Conservation (phyloP, 1,284 basidiomycete species). For the Meira miltonrushii region DNA sequence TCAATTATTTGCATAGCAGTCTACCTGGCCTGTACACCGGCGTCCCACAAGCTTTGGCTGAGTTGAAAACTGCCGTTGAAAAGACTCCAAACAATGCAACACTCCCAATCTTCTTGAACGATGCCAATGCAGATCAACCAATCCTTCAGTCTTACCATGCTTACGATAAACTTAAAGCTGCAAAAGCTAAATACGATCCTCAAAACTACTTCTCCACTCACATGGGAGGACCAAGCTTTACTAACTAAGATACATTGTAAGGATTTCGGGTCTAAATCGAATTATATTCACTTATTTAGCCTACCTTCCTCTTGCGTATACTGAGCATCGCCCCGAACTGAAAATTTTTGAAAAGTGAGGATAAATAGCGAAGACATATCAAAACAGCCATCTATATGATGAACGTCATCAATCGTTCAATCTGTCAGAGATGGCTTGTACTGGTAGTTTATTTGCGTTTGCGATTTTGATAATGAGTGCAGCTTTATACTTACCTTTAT, state of each 20-base stretch:
- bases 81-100: slow-evolving; percentile 10
- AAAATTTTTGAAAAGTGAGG: too few relatives aligned
- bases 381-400: too few relatives aligned
- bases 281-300: too few relatives aligned
- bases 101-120: slow-evolving; percentile 33
- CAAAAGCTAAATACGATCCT: slow-evolving; percentile 24
- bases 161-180: slow-evolving; percentile 17
- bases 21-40: slow-evolving; percentile 7
- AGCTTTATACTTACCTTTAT: too few relatives aligned
- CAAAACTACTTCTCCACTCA: slow-evolving; percentile 1
- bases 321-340: too few relatives aligned
- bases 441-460: too few relatives aligned
- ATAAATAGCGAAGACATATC: too few relatives aligned
- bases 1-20: slow-evolving; percentile 12
- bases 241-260: not conserved
- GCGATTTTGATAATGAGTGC: too few relatives aligned
- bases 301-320: too few relatives aligned
- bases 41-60: slow-evolving; percentile 6
- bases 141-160: slow-evolving; percentile 22
- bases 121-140: slow-evolving; percentile 21
- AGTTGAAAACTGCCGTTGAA: slow-evolving; percentile 8
- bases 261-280: too few relatives aligned
- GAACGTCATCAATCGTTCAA: too few relatives aligned
- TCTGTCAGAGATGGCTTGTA: too few relatives aligned
- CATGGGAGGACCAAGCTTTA: not conserved